Evolutionary conservation across 768 basidiomycete species (phyloP).

Genomic region (Chalciporus pseudorubinellus): DNA sequence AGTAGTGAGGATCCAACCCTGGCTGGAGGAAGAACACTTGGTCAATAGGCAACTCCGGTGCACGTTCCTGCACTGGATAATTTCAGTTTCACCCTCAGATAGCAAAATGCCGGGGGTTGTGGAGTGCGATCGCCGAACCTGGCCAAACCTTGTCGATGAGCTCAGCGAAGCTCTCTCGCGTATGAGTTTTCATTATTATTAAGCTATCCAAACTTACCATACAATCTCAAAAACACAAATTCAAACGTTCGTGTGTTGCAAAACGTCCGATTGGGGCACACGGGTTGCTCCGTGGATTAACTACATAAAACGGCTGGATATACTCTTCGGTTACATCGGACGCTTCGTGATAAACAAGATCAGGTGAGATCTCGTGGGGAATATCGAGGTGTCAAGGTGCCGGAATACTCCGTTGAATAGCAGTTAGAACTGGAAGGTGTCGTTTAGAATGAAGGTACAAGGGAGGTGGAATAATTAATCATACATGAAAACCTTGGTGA

Average conservation of each 20-base stretch:
- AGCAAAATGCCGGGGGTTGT: slow-evolving; percentile 25
- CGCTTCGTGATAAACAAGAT: slow-evolving; percentile 9
- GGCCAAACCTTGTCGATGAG: slow-evolving; percentile 27
- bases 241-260: slow-evolving; percentile 8
- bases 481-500: slow-evolving; percentile 20
- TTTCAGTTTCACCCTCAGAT: slow-evolving; percentile 10
- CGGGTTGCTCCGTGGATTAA: slow-evolving; percentile 8
- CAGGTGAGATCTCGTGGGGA: slow-evolving; percentile 1
- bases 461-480: slow-evolving; percentile 19
- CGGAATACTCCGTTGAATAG: slow-evolving; percentile 12
- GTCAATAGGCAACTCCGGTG: slow-evolving; percentile 20
- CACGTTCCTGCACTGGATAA: slow-evolving; percentile 14
- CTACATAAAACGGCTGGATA: slow-evolving; percentile 2
- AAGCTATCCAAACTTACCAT: slow-evolving; percentile 21
- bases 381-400: slow-evolving; percentile 23
- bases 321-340: slow-evolving; percentile 8
- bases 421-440: slow-evolving; percentile 4
- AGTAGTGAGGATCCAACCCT: slow-evolving; percentile 31
- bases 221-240: slow-evolving; percentile 3
- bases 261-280: slow-evolving; percentile 9
- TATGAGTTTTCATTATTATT: slow-evolving; percentile 21
- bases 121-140: slow-evolving; percentile 26
- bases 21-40: slow-evolving; percentile 10
- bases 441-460: slow-evolving; percentile 20
- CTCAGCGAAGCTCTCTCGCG: slow-evolving; percentile 29